Base-by-base conservation (phyloP, 148 eudicot genomes). In the Diospyros lotus region DNA sequence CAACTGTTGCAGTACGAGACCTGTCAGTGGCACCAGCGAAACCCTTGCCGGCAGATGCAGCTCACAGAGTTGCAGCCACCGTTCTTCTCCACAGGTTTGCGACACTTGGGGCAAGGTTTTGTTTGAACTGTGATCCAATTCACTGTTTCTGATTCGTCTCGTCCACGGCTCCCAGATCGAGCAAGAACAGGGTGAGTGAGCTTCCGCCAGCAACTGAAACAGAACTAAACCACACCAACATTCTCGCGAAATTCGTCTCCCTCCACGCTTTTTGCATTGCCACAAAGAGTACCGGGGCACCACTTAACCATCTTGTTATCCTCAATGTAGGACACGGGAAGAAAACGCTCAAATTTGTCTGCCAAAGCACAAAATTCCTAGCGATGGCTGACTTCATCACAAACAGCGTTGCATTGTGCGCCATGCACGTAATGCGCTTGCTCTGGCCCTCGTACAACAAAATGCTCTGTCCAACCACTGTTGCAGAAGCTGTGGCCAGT, bases 141-240 rank as follows among this genome's bases (percentile, higher is more conserved):
- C 40, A 87, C 81, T 12, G 88, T 87, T 75, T 84, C 86, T 1
- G 96, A 89, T 79, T 89, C 91, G 69, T 87, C 86, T 39, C 75
- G 56, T 77, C 96, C 96, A 91, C 44, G 86, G 72, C 73, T 84
- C 84, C 96, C 96, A 91, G 91, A 91, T 91, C 55, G 78, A 72
- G 82, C 96, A 91, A 10, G 96, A 91, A 77, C 96, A 91, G 65
- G 96, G 96, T 39, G 96, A 91, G 82, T 91, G 96, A 4, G 91
- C 85, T 79, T 87, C 91, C n/a, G 78, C 84, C 17, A 77, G 67
- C 93, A 91, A 73, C 84, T 86, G 75, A 91, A 91, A 84, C 96
- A 91, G 80, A 89, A 89, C 72, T 91, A 90, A 59, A 65, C 96
- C 91, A 82, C 96, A 91, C 10, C 86, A 84, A 80, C 96, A 91